Evolutionary conservation across 192 early-diverging fungal species (phyloP), one percentile per base, ranked within the genome.

Genomic region (Neocallimastix lanati): DNA sequence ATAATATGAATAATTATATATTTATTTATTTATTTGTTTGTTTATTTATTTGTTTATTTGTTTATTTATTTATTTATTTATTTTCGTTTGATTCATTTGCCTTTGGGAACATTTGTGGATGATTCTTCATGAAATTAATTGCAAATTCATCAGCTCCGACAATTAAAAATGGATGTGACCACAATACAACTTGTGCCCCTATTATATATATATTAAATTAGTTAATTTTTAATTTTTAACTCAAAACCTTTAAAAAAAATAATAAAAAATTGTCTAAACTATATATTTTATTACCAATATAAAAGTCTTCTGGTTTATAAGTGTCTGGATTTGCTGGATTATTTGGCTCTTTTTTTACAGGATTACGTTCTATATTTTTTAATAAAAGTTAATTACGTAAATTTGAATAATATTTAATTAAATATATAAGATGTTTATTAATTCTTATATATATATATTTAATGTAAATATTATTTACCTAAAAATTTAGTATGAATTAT

Each of bases 61-160:
- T n/a, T n/a, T n/a, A n/a, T n/a, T 1, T 11, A 7, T 11, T 67
- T 67, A 4, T n/a, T 67, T 67, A 9, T 11, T 67, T 21, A 21
- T 25, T 27, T 11, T 18, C 6, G 5, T 25, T 67, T n/a, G 16
- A 21, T 67, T 67, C 50, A 67, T 67, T 67, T n/a, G 50, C 50
- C n/a, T 36, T 36, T 18, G 78, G 78, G 37, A 79, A 79, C 29
- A 33, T 40, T 18, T 79, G 78, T 21, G 78, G 78, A 76, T 79
- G 78, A 40, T 40, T 76, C 15, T 79, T 76, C 78, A 79, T 79
- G 78, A 33, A 79, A 29, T 76, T 40, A 29, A 79, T 25, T 9
- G 78, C 78, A 79, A 35, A 36, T 29, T 79, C 78, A 76, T 79
- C 78, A 29, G 78, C 78, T 12, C 78, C 78, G n/a, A 79, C 76